Percentiles rank a stretch among this genome's conserved stretches.
Evolutionary conservation across 306 rosid species (phyloP).

Genomic region (Sesbania bispinosa): DNA sequence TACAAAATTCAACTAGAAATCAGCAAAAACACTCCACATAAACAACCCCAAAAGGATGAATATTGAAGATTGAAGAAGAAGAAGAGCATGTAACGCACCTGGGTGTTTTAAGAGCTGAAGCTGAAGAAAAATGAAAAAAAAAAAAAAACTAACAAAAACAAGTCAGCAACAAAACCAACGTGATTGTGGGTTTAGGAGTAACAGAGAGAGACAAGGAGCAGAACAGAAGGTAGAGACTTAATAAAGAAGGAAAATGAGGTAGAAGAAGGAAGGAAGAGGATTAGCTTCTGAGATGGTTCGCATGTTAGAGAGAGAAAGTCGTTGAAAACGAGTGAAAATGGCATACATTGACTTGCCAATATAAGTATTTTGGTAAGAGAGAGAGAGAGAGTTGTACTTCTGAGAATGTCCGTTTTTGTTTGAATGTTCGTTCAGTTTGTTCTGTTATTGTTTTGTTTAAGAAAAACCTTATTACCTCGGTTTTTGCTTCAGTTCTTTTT

Average conservation of each 20-base stretch:
- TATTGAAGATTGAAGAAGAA: too few species aligned
- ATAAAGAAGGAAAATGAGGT: neutral
- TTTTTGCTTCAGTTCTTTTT: neutral
- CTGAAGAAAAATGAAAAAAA: neutral
- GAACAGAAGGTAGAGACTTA: neutral
- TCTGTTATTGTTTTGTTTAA: neutral
- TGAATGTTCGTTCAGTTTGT: too few species aligned
- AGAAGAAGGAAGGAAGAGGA: neutral
- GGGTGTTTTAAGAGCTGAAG: slow-evolving; percentile 2
- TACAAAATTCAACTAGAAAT: neutral
- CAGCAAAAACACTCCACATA: neutral
- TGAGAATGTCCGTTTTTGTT: neutral
- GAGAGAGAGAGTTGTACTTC: neutral
- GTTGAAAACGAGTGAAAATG: slow-evolving; percentile 41
- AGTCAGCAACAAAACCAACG: neutral
- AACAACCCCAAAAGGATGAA: neutral
- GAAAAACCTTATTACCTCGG: neutral
- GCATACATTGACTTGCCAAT: neutral
- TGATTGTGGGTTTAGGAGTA: neutral
- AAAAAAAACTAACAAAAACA: neutral
- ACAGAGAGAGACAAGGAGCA: neutral
- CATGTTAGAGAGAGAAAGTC: slow-evolving; percentile 11
- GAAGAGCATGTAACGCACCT: slow-evolving; percentile 5
- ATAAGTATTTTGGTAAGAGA: neutral
- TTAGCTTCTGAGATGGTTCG: slow-evolving; percentile 24